A percentile compares a stretch with the other conserved stretches of the same genome.
Conservation (phyloP, 2,329 filamentous ascomycete genomes). For the Emergomyces orientalis region DNA sequence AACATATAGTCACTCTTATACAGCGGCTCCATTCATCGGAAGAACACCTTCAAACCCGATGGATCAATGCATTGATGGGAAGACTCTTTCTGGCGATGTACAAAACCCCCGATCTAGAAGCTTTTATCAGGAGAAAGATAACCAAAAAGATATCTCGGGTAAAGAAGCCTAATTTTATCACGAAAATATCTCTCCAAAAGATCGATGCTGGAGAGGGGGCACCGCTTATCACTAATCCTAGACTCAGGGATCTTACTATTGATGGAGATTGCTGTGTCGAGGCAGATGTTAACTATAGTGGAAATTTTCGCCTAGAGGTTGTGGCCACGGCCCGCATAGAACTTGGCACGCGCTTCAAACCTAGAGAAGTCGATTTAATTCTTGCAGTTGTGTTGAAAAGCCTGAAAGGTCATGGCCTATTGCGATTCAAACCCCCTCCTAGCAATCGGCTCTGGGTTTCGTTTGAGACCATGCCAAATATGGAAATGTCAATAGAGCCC, state of each 20-base stretch:
- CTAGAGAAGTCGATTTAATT: constrained; percentile 78
- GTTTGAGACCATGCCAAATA: constrained; percentile 86
- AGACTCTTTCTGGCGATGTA: constrained; percentile 82
- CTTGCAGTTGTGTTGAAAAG: constrained; percentile 77
- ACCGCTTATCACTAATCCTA: constrained; percentile 80
- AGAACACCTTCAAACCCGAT: constrained; percentile 80
- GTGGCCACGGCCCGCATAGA: constrained; percentile 90
- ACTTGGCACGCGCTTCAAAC: constrained; percentile 77
- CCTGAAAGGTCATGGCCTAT: constrained; percentile 71
- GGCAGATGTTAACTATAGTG: constrained; percentile 78
- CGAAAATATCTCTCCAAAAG: constrained; percentile 68
- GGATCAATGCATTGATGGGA: constrained; percentile 87
- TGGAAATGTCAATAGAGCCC: constrained; percentile 89
- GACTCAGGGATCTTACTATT: constrained; percentile 77
- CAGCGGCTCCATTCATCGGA: constrained; percentile 86
- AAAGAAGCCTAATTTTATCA: constrained; percentile 83
- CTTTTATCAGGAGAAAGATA: constrained; percentile 72
- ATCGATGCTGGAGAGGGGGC: constrained; percentile 81
- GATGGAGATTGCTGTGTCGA: constrained; percentile 85
- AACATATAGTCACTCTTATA: constrained; percentile 80
- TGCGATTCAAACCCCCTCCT: constrained; percentile 87
- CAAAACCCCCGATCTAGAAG: constrained; percentile 71
- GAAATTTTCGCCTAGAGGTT: constrained; percentile 81
- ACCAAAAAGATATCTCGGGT: constrained; percentile 94
- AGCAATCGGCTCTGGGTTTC: constrained; percentile 95